Evolutionary conservation across 257 asterid species (phyloP).

Genomic region (Schizonepeta tenuifolia): DNA sequence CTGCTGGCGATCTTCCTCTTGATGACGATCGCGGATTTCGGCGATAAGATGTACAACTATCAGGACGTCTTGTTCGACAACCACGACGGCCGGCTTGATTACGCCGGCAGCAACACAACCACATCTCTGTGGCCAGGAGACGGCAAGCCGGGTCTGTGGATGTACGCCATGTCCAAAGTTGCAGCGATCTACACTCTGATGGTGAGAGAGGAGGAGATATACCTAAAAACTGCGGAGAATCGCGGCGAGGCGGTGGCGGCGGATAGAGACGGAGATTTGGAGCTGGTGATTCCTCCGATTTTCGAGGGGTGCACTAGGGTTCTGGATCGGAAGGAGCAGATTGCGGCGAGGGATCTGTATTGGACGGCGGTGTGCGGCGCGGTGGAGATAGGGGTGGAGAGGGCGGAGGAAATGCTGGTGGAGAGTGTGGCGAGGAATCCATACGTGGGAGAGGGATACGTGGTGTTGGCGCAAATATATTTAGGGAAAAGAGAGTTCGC

Average conservation of each 20-base stretch:
- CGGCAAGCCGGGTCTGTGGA: slow-evolving; percentile 86
- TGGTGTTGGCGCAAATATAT: slow-evolving; percentile 71
- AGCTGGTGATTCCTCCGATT: slow-evolving; percentile 76
- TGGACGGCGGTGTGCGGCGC: slow-evolving; percentile 80
- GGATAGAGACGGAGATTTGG: slow-evolving; percentile 60
- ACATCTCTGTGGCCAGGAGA: slow-evolving; percentile 80
- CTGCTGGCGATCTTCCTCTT: slow-evolving; percentile 65
- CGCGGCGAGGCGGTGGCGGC: neutral
- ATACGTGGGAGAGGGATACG: slow-evolving; percentile 67
- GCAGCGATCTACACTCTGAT: slow-evolving; percentile 63
- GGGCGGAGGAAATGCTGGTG: slow-evolving; percentile 58
- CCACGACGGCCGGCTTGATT: slow-evolving; percentile 64
- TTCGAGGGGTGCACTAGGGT: slow-evolving; percentile 54
- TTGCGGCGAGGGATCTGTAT: slow-evolving; percentile 65
- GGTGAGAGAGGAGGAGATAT: slow-evolving; percentile 65
- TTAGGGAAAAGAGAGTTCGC: slow-evolving; percentile 58
- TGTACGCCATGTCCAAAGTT: slow-evolving; percentile 53
- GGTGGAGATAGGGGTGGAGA: slow-evolving; percentile 50
- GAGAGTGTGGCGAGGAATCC: slow-evolving; percentile 68
- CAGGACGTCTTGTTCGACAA: slow-evolving; percentile 78
- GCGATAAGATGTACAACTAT: slow-evolving; percentile 74
- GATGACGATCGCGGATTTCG: slow-evolving; percentile 87
- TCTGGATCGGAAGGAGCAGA: slow-evolving; percentile 56
- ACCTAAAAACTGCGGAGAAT: slow-evolving; percentile 22
- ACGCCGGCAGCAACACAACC: slow-evolving; percentile 49